These are phyloP conservation scores for Hypoxylon sp. DNA, from an alignment of 2,329 filamentous ascomycete species.

Conservation along the genomic window DNA sequence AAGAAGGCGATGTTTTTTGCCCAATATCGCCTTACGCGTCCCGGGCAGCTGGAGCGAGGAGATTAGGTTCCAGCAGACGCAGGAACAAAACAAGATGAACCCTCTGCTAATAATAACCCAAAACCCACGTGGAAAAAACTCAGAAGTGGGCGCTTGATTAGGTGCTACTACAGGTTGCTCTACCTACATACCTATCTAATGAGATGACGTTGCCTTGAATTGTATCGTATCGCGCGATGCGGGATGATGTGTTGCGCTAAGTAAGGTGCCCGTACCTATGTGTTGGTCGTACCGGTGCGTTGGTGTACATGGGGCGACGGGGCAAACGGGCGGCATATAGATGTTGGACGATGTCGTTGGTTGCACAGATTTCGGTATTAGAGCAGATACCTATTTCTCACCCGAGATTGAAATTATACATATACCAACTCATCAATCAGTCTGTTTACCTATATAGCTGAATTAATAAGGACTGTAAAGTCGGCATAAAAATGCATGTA, in stretches of 20 bases:
- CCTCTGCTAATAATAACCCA: too few relatives aligned
- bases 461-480: background rate
- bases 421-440: too few relatives aligned
- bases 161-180: too few relatives aligned
- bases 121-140: constrained; percentile 26
- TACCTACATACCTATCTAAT: too few relatives aligned
- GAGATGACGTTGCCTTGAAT: constrained; percentile 21
- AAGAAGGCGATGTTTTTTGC: too few relatives aligned
- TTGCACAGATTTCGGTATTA: constrained; percentile 6
- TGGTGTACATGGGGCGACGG: constrained; percentile 12
- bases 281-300: too few relatives aligned
- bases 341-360: constrained; percentile 1
- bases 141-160: constrained; percentile 21
- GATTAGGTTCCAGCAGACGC: constrained; percentile 29
- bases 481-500: constrained; percentile 8
- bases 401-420: too few relatives aligned
- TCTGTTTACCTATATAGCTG: too few relatives aligned
- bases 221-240: constrained; percentile 5
- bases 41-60: constrained; percentile 13
- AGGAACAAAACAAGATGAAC: constrained; percentile 33
- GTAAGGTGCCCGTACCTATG: too few relatives aligned
- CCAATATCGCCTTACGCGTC: constrained; percentile 7
- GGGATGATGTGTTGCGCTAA: constrained; percentile 15
- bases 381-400: too few relatives aligned
- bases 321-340: constrained; percentile 7